A percentile compares a stretch with the other conserved stretches of the same genome.
phyloP scores from a whole-genome alignment of 768 basidiomycete genomes.

The Auriscalpium microsporum region DNA sequence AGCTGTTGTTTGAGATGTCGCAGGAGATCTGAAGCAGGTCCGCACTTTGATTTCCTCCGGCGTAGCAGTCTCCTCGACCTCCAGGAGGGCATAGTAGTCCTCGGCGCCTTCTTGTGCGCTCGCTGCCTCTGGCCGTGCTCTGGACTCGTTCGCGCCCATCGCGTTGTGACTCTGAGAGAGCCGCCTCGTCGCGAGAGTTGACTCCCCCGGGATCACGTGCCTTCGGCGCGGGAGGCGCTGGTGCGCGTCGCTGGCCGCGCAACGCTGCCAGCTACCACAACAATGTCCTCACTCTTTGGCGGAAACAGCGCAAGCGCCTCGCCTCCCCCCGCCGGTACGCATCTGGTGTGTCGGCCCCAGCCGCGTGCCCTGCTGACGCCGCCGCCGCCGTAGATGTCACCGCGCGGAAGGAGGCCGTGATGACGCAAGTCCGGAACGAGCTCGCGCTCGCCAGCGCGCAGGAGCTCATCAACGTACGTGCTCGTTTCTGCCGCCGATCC shows the following conservation, averaged over 20 bases:
- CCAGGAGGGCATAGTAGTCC: conserved; percentile 80
- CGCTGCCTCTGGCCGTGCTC: conserved; percentile 24
- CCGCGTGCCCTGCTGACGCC: too few relatives aligned
- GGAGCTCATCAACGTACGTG: conserved; percentile 66
- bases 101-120: conserved; percentile 23
- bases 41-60: conserved; percentile 83
- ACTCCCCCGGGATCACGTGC: background rate
- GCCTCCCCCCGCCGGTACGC: conserved; percentile 7
- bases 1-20: conserved; percentile 1
- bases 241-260: background rate
- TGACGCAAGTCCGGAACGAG: conserved; percentile 61
- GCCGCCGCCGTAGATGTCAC: conserved; percentile 23
- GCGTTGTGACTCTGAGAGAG: background rate
- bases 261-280: background rate
- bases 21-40: background rate
- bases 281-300: conserved; percentile 20
- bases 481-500: too few relatives aligned
- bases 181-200: background rate
- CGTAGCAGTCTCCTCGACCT: conserved; percentile 74
- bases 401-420: conserved; percentile 36
- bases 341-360: background rate
- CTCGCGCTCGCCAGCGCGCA: conserved; percentile 69
- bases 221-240: background rate
- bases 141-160: conserved; percentile 71
- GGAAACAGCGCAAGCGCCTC: conserved; percentile 7